A percentile compares a stretch with the other conserved stretches of the same genome.
phyloP scores from a whole-genome alignment of 129 eudicot species.

The Rutidosis leptorrhynchoides region DNA sequence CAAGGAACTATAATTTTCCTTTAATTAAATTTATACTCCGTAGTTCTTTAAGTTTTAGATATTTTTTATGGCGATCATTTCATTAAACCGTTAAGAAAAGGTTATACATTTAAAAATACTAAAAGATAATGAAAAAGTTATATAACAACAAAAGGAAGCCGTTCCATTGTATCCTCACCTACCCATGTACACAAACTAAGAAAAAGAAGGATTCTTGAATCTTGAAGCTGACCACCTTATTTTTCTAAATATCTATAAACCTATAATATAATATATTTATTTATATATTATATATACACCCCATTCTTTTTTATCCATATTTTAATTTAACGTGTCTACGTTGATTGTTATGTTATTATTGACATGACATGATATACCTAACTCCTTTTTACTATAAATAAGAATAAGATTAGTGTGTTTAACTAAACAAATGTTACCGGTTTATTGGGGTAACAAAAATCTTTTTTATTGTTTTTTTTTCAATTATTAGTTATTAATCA shows the following conservation, averaged over 20 bases:
- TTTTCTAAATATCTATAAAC: too few relatives aligned
- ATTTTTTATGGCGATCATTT: neutral
- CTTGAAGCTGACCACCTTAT: slow-evolving; percentile 11
- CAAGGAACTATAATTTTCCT: too few relatives aligned
- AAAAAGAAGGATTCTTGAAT: too few relatives aligned
- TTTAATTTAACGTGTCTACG: neutral
- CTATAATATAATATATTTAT: too few relatives aligned
- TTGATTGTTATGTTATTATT: neutral
- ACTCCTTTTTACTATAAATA: neutral
- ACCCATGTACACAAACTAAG: slow-evolving; percentile 29
- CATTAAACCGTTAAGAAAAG: neutral
- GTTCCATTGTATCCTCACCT: slow-evolving; percentile 19
- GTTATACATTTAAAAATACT: neutral
- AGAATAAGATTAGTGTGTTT: neutral
- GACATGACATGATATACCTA: neutral
- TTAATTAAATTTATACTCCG: too few relatives aligned
- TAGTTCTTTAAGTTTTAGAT: neutral
- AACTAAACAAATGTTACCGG: neutral
- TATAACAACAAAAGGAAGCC: neutral
- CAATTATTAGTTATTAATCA: too few relatives aligned
- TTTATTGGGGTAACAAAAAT: neutral
- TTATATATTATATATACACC: too few relatives aligned
- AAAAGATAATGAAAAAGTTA: neutral
- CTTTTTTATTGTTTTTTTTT: neutral
- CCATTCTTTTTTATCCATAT: neutral